phyloP scores from a whole-genome alignment of 148 eudicot genomes.

The Amaranthus hypochondriacus region DNA sequence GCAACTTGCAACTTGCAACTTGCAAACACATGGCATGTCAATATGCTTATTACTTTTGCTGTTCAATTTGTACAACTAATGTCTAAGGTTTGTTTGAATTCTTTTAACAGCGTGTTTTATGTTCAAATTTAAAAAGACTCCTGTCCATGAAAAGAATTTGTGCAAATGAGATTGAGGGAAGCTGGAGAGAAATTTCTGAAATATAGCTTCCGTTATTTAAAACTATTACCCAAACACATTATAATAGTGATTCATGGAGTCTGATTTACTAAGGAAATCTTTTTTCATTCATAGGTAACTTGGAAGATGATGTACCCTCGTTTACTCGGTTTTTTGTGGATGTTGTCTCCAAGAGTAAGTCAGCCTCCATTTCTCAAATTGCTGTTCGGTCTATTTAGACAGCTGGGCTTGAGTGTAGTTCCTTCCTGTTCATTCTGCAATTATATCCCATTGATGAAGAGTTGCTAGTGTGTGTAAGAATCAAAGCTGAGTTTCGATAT shows the following conservation, averaged over 20 bases:
- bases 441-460: neutral
- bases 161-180: neutral
- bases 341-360: constrained; percentile 53
- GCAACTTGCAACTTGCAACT: no score
- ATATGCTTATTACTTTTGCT: neutral
- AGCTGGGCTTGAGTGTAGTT: neutral
- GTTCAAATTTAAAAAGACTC: neutral
- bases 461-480: neutral
- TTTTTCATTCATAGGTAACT: constrained; percentile 41
- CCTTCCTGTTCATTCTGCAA: constrained; percentile 1
- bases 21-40: no score
- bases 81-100: neutral
- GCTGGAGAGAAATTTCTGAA: neutral
- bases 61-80: neutral
- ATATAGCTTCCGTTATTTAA: neutral
- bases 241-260: neutral
- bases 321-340: constrained; percentile 65
- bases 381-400: neutral
- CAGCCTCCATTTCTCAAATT: constrained; percentile 8
- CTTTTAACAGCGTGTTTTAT: neutral
- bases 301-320: constrained; percentile 38
- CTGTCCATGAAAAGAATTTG: neutral
- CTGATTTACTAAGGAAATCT: neutral
- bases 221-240: neutral
- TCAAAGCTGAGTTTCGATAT: constrained; percentile 1